A percentile compares a stretch with the other conserved stretches of the same genome.
phyloP scores from a whole-genome alignment of 805 yeast species.

The Citeromyces matritensis region DNA sequence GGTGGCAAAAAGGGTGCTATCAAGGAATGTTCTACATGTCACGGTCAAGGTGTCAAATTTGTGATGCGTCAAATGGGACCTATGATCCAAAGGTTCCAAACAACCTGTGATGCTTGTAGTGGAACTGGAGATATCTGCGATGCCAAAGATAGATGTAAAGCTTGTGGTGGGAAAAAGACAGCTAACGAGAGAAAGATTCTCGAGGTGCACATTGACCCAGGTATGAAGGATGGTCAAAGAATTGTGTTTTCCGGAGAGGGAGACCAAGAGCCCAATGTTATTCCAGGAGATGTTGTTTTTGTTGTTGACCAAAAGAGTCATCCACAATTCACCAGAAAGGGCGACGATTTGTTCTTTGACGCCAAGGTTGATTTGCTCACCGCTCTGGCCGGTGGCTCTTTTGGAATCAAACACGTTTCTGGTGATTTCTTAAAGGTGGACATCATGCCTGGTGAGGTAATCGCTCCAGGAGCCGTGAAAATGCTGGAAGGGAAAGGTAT shows the following conservation, averaged over 20 bases:
- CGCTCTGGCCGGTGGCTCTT: constrained; percentile 92
- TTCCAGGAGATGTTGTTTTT: constrained; percentile 94
- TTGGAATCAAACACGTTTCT: constrained; percentile 77
- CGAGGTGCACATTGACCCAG: constrained; percentile 91
- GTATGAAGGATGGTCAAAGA: constrained; percentile 91
- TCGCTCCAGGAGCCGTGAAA: constrained; percentile 70
- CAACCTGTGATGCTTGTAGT: constrained; percentile 81
- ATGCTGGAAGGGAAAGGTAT: constrained; percentile 90
- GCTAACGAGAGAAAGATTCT: constrained; percentile 78
- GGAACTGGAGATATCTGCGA: constrained; percentile 87
- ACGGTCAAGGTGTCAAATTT: constrained; percentile 83
- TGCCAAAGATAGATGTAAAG: constrained; percentile 76
- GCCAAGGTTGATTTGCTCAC: constrained; percentile 86
- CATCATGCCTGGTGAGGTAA: constrained; percentile 85
- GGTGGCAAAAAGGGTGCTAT: constrained; percentile 94
- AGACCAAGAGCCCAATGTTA: constrained; percentile 88
- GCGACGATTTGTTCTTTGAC: constrained; percentile 73
- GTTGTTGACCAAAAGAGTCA: constrained; percentile 87
- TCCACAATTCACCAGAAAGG: constrained; percentile 69
- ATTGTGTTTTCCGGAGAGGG: constrained; percentile 91
- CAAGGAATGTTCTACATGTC: constrained; percentile 74
- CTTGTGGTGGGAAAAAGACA: constrained; percentile 83
- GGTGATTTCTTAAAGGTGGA: constrained; percentile 82
- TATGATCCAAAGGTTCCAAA: constrained; percentile 95
- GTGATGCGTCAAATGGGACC: constrained; percentile 99